Evolutionary conservation across 2,329 filamentous ascomycete species (phyloP).

Genomic region (Gyromitra esculenta): DNA sequence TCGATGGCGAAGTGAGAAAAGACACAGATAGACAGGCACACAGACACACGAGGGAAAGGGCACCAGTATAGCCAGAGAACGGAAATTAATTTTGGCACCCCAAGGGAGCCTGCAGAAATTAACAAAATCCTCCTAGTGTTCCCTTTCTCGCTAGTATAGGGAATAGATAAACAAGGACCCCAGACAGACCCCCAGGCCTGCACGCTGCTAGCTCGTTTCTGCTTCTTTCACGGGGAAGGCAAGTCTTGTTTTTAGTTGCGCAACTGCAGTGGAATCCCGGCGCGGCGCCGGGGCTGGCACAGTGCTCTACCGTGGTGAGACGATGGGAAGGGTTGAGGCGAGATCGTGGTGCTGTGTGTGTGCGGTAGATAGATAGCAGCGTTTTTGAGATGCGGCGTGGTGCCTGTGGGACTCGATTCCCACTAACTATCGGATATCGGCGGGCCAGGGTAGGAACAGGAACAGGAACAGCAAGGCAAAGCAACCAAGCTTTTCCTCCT

Average conservation of each 20-base stretch:
- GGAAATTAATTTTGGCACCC: slow-evolving; percentile 39
- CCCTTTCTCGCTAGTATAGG: slow-evolving; percentile 30
- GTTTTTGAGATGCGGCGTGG: slow-evolving; percentile 20
- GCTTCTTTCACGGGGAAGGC: slow-evolving; percentile 36
- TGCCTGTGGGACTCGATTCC: slow-evolving; percentile 21
- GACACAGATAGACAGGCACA: slow-evolving; percentile 12
- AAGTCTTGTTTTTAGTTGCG: slow-evolving; percentile 4
- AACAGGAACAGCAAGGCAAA: slow-evolving; percentile 10
- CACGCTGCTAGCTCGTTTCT: slow-evolving; percentile 37
- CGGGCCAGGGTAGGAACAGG: slow-evolving; percentile 15
- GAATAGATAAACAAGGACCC: slow-evolving; percentile 28
- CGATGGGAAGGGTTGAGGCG: slow-evolving; percentile 24
- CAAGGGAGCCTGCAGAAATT: slow-evolving; percentile 32
- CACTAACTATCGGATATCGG: slow-evolving; percentile 32
- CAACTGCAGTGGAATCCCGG: background rate
- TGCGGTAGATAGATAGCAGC: slow-evolving; percentile 12
- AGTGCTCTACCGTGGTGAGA: slow-evolving; percentile 16
- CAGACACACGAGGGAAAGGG: slow-evolving; percentile 27
- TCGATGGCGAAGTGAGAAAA: slow-evolving; percentile 19
- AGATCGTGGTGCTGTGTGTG: slow-evolving; percentile 11
- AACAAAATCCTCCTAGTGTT: slow-evolving; percentile 23
- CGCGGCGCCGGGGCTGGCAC: slow-evolving; percentile 3
- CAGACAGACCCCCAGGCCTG: background rate
- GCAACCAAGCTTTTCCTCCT: slow-evolving; percentile 31
- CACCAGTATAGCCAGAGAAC: slow-evolving; percentile 16